phyloP scores from a whole-genome alignment of 495 filamentous ascomycete species.

The Podospora tetraspora region DNA sequence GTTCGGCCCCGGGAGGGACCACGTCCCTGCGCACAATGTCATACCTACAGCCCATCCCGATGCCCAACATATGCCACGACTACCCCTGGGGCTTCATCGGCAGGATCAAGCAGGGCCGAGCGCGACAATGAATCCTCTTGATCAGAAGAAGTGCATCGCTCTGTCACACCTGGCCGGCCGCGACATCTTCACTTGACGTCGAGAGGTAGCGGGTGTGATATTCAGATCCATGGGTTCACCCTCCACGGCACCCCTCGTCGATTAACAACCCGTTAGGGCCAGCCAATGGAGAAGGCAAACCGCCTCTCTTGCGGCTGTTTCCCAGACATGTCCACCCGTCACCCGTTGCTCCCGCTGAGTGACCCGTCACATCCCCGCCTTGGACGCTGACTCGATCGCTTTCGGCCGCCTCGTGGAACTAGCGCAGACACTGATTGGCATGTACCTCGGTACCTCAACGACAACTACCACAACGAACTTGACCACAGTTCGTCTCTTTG shows the following conservation, averaged over 20 bases:
- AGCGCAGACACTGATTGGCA: slow-evolving; percentile 6
- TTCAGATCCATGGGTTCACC: background rate
- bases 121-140: background rate
- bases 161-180: background rate
- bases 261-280: slow-evolving; percentile 20
- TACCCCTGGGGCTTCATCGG: background rate
- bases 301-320: slow-evolving; percentile 27
- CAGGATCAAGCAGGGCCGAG: background rate
- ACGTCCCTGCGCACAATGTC: slow-evolving; percentile 4
- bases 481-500: background rate
- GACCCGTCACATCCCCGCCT: slow-evolving; percentile 28
- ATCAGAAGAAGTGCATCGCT: background rate
- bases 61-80: slow-evolving; percentile 9
- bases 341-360: slow-evolving; percentile 29
- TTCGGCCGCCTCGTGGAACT: slow-evolving; percentile 25
- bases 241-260: slow-evolving; percentile 8
- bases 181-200: slow-evolving; percentile 3
- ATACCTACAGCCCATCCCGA: slow-evolving; percentile 1
- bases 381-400: slow-evolving; percentile 31
- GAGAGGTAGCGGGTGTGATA: slow-evolving; percentile 1
- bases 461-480: slow-evolving; percentile 13
- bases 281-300: slow-evolving; percentile 23
- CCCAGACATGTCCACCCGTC: slow-evolving; percentile 21
- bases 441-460: slow-evolving; percentile 19
- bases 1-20: background rate